These are phyloP conservation scores for Cardamine occulta DNA, from an alignment of 345 rosid genomes.

Conservation along the genomic window DNA sequence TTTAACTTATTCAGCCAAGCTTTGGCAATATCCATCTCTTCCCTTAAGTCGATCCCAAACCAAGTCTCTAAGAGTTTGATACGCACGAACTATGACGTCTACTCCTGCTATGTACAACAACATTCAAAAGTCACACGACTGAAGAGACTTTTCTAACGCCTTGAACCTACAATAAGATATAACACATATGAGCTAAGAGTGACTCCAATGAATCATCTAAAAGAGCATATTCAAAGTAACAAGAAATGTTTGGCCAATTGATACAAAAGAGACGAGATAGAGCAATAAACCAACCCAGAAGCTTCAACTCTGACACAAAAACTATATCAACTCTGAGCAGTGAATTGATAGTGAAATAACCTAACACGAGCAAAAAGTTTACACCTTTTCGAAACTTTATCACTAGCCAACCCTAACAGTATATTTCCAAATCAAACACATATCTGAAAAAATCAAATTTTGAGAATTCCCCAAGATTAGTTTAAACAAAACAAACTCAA, in stretches of 20 bases:
- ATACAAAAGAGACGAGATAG: neutral
- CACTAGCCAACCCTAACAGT: conserved; percentile 34
- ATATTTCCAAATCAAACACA: conserved; percentile 30
- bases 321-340: neutral
- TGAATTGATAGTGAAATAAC: neutral
- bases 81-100: conserved; percentile 1
- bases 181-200: conserved; percentile 10
- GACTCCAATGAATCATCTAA: neutral
- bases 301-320: neutral
- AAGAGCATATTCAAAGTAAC: neutral
- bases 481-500: conserved; percentile 17
- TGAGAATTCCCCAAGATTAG: conserved; percentile 9
- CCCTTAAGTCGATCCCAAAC: conserved; percentile 22
- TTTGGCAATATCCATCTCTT: conserved; percentile 68
- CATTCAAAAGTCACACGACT: neutral
- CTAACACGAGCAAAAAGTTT: conserved; percentile 17
- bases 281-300: neutral
- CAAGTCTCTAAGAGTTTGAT: conserved; percentile 6
- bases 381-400: conserved; percentile 5
- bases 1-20: conserved; percentile 77
- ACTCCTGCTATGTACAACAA: conserved; percentile 25
- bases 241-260: neutral
- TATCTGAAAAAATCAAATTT: neutral
- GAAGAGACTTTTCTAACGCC: neutral
- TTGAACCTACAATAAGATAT: conserved; percentile 29